phyloP scores from a whole-genome alignment of 169 alveolate genomes.

The Theileria annulata region DNA sequence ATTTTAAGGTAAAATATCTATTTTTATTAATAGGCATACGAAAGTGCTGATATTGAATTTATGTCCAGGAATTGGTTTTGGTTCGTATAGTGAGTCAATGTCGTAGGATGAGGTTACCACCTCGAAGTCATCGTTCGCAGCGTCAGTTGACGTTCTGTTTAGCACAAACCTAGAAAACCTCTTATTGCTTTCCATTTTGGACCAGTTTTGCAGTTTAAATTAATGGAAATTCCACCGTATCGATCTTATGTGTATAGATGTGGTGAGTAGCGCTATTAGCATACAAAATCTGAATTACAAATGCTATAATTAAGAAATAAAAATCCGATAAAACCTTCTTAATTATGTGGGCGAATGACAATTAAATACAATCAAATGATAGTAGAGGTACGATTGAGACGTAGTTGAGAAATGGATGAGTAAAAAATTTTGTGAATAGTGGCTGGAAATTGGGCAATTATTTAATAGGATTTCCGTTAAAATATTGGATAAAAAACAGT shows the following conservation, averaged over 20 bases:
- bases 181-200: background rate
- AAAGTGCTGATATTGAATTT: constrained; percentile 31
- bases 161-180: constrained; percentile 7
- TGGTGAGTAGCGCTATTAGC: background rate
- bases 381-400: background rate
- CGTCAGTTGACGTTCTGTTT: constrained; percentile 1
- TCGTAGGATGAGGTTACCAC: constrained; percentile 36
- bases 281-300: background rate
- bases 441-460: background rate
- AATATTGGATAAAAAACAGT: background rate
- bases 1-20: too few species aligned
- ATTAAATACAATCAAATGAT: background rate
- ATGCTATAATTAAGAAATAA: background rate
- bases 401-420: background rate
- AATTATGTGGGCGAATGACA: too few species aligned
- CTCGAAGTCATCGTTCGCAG: background rate
- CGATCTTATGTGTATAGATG: too few species aligned
- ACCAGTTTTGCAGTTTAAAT: too few species aligned
- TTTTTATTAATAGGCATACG: constrained; percentile 24
- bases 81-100: constrained; percentile 34
- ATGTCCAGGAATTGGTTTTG: constrained; percentile 37
- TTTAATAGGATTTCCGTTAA: background rate
- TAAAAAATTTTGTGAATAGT: too few species aligned
- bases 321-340: background rate
- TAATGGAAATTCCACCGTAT: too few species aligned